These are phyloP conservation scores for Epichloe bromicola DNA, from an alignment of 2,329 filamentous ascomycete species.

Conservation along the genomic window DNA sequence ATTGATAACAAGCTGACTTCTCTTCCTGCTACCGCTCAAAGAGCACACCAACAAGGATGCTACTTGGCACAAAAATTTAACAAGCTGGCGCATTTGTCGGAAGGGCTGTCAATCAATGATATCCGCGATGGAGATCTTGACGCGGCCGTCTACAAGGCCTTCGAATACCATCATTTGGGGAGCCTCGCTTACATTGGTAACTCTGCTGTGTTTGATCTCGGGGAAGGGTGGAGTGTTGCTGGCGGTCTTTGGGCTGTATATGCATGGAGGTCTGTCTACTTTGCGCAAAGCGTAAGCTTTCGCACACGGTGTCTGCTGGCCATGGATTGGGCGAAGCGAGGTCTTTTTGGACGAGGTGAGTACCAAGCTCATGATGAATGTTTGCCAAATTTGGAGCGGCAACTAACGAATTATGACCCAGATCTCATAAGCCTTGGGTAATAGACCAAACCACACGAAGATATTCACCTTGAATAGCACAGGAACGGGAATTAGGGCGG, in stretches of 20 bases:
- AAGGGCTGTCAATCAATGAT: constrained; percentile 66
- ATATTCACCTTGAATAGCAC: background rate
- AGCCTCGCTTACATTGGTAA: constrained; percentile 93
- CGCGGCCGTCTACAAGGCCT: constrained; percentile 83
- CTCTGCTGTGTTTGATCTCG: constrained; percentile 85
- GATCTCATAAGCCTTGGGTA: constrained; percentile 40
- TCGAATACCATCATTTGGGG: constrained; percentile 86
- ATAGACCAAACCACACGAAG: background rate
- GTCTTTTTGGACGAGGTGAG: constrained; percentile 93
- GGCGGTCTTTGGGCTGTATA: constrained; percentile 91
- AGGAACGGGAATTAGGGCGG: background rate
- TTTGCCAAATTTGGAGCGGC: background rate
- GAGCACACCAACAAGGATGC: constrained; percentile 87
- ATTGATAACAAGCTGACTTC: constrained; percentile 94
- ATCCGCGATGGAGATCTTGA: constrained; percentile 83
- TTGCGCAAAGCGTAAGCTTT: constrained; percentile 91
- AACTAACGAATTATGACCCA: constrained; percentile 10
- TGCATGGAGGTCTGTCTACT: constrained; percentile 91
- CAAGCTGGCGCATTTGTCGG: constrained; percentile 66
- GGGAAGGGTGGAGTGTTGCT: constrained; percentile 59
- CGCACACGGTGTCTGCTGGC: constrained; percentile 77
- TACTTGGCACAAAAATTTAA: constrained; percentile 93
- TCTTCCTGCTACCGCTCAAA: constrained; percentile 86
- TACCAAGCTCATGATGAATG: constrained; percentile 8
- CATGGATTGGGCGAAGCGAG: constrained; percentile 98